These are phyloP conservation scores for Neodidymelliopsis sp. DNA, from an alignment of 2,329 filamentous ascomycete genomes.

Conservation along the genomic window DNA sequence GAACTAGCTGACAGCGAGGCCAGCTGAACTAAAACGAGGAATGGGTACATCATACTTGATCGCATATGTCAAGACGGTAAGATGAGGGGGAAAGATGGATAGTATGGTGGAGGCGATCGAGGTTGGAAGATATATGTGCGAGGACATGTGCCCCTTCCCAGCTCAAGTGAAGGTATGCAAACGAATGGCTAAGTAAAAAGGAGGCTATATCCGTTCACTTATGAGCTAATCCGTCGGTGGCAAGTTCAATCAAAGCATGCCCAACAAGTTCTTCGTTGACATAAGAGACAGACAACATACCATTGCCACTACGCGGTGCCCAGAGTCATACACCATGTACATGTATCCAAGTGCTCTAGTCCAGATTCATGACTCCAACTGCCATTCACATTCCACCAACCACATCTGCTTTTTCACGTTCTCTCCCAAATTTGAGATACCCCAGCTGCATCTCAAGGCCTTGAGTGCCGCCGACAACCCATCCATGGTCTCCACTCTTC, in stretches of 20 bases:
- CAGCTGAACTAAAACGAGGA: neutral
- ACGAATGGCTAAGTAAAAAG: no score
- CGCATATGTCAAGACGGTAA: no score
- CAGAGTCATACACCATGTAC: no score
- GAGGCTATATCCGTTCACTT: no score
- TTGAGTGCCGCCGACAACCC: constrained; percentile 7
- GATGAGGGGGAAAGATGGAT: neutral
- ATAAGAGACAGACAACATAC: no score
- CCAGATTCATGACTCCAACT: no score
- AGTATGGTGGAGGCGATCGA: neutral
- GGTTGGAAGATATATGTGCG: neutral
- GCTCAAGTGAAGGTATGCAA: neutral
- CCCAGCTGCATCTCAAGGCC: constrained; percentile 21
- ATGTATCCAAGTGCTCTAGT: no score
- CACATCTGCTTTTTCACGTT: constrained; percentile 13
- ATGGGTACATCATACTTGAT: neutral
- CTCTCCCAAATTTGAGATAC: constrained; percentile 23
- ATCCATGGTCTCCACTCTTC: neutral
- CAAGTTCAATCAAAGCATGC: no score
- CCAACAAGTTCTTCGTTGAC: no score
- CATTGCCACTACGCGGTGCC: no score
- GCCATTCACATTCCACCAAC: constrained; percentile 9
- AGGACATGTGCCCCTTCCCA: no score
- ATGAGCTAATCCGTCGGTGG: no score
- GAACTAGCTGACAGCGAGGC: neutral